These are phyloP conservation scores for Barnettozyma vustinii DNA, from an alignment of 805 yeast species.

Conservation along the genomic window DNA sequence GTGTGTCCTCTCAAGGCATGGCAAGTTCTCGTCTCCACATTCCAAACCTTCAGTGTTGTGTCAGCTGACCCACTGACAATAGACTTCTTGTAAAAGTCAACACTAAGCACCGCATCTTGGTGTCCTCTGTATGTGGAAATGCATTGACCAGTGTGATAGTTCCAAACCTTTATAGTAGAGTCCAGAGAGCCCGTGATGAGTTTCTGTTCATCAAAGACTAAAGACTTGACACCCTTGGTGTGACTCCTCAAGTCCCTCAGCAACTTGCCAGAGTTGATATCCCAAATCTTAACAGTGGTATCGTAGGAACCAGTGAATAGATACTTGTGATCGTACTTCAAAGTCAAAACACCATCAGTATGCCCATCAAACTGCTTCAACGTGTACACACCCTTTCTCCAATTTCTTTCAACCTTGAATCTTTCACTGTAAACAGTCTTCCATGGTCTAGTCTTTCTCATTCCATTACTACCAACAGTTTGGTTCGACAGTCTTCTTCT, in stretches of 20 bases:
- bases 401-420: conserved; percentile 84
- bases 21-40: conserved; percentile 88
- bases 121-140: conserved; percentile 93
- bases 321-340: conserved; percentile 75
- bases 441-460: conserved; percentile 75
- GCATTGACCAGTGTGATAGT: conserved; percentile 90
- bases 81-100: conserved; percentile 73
- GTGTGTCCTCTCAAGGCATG: conserved; percentile 90
- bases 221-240: conserved; percentile 75
- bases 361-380: conserved; percentile 72
- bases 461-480: conserved; percentile 16
- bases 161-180: conserved; percentile 91
- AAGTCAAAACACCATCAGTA: conserved; percentile 80
- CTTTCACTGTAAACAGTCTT: conserved; percentile 90
- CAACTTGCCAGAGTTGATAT: conserved; percentile 70
- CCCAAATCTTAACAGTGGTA: conserved; percentile 90
- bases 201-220: conserved; percentile 84
- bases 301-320: conserved; percentile 92
- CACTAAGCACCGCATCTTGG: conserved; percentile 75
- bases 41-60: conserved; percentile 91
- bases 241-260: conserved; percentile 84
- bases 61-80: conserved; percentile 95
- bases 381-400: conserved; percentile 79
- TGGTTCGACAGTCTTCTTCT: conserved; percentile 26
- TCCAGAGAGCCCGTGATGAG: conserved; percentile 91